These are phyloP conservation scores for Crucihimalaya himalaica DNA, from an alignment of 345 rosid species.

Conservation along the genomic window DNA sequence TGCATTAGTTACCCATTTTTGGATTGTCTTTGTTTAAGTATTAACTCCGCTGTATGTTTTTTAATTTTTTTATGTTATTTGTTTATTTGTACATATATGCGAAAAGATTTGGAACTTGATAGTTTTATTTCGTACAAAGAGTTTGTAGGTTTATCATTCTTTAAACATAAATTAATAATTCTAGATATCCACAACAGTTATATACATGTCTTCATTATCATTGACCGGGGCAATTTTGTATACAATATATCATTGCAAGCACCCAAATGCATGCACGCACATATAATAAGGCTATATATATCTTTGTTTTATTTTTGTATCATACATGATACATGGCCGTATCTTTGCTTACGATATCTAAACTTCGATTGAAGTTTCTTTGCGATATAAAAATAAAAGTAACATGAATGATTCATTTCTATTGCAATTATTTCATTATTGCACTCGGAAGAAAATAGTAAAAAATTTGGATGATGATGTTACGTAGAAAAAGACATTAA, in stretches of 20 bases:
- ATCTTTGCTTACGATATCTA: constrained; percentile 18
- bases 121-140: background rate
- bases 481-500: constrained; percentile 19
- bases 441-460: constrained; percentile 1
- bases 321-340: background rate
- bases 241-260: constrained; percentile 7
- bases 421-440: constrained; percentile 3
- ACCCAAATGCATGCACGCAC: constrained; percentile 22
- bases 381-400: constrained; percentile 1
- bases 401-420: constrained; percentile 16
- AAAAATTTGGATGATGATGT: constrained; percentile 19
- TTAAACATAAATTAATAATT: background rate
- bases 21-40: too few relatives aligned
- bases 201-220: background rate
- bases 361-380: background rate
- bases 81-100: too few relatives aligned
- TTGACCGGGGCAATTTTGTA: constrained; percentile 20
- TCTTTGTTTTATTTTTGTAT: background rate
- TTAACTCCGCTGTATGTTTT: too few relatives aligned
- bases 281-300: background rate
- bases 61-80: too few relatives aligned
- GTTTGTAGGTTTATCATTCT: background rate
- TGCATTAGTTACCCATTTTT: too few relatives aligned
- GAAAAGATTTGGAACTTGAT: background rate
- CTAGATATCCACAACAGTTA: background rate